phyloP scores from a whole-genome alignment of 2,329 filamentous ascomycete species.

The Hypoxylon sp. region DNA sequence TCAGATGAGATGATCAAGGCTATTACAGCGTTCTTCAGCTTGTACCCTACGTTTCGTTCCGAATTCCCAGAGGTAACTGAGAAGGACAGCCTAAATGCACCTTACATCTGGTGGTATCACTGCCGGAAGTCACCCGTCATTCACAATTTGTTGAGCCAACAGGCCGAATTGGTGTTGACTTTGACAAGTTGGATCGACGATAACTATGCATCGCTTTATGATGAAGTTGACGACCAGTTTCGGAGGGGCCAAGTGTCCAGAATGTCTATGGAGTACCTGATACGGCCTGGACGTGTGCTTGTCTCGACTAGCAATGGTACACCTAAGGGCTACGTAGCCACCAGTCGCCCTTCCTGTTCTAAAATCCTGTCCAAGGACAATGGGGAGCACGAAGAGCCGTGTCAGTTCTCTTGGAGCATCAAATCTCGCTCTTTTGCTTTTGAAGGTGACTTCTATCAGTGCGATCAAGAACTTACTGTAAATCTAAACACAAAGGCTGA shows the following conservation, averaged over 20 bases:
- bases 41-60: neutral
- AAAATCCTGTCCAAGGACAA: neutral
- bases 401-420: neutral
- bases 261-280: neutral
- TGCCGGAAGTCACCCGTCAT: neutral
- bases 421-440: neutral
- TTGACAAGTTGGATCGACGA: neutral
- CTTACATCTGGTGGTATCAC: neutral
- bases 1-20: constrained; percentile 1
- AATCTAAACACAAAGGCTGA: neutral
- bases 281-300: constrained; percentile 1
- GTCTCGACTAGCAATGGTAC: neutral
- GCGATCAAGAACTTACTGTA: neutral
- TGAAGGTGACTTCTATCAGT: neutral
- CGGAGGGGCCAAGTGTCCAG: neutral
- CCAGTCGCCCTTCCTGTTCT: neutral
- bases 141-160: neutral
- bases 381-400: neutral
- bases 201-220: neutral
- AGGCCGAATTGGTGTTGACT: neutral
- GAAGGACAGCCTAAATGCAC: neutral
- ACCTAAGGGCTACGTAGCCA: neutral
- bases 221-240: neutral
- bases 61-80: neutral
- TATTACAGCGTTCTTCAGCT: neutral